phyloP scores from a whole-genome alignment of 345 rosid species.

The Anacardium occidentale region DNA sequence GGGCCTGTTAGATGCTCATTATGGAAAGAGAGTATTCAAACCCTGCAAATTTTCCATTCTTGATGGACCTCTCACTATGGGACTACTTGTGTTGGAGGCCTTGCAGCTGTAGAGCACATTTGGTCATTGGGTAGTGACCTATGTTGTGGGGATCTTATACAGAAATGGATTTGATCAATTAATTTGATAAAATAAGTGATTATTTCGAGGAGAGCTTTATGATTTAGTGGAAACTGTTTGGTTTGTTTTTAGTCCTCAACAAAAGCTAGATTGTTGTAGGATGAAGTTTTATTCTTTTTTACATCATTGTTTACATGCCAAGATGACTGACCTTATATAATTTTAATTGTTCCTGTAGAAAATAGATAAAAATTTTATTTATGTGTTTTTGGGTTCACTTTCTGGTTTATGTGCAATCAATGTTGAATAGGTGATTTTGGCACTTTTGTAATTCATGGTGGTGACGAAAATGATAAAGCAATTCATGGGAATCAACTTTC shows the following conservation, averaged over 20 bases:
- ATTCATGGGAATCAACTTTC: slow-evolving; percentile 29
- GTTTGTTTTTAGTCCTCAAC: neutral
- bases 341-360: neutral
- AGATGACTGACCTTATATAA: neutral
- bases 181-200: neutral
- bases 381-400: neutral
- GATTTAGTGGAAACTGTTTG: neutral
- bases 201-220: neutral
- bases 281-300: neutral
- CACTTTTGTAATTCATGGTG: slow-evolving; percentile 70
- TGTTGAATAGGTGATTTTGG: slow-evolving; percentile 69
- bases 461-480: slow-evolving; percentile 43
- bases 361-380: no score
- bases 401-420: slow-evolving; percentile 8
- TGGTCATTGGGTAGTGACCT: neutral
- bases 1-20: no score
- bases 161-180: neutral
- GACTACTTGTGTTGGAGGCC: neutral
- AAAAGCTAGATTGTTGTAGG: neutral
- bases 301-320: neutral
- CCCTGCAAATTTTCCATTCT: neutral
- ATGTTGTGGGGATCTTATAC: neutral
- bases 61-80: neutral
- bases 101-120: neutral
- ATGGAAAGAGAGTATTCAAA: neutral